Evolutionary conservation across 78 protist species (phyloP).

Genomic region (Tieghemostelium lacteum): DNA sequence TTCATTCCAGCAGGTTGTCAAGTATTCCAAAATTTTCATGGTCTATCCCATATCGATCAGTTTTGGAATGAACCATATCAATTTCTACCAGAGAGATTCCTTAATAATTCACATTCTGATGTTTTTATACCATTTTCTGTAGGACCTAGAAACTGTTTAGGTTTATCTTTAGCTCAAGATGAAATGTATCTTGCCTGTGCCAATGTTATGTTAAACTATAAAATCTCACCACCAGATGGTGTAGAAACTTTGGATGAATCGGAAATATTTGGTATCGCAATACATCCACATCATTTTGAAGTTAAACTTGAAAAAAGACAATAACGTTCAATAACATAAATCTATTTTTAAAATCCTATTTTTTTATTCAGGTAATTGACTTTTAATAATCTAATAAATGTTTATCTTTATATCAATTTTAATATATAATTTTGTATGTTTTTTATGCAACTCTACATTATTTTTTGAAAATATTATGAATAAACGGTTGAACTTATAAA

Average conservation of each 20-base stretch:
- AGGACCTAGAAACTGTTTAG: background rate
- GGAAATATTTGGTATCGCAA: slow-evolving; percentile 53
- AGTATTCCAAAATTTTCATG: background rate
- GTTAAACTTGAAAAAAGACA: slow-evolving; percentile 3
- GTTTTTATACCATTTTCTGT: background rate
- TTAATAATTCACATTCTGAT: background rate
- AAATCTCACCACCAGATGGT: slow-evolving; percentile 1
- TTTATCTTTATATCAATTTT: no score
- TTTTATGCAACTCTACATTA: no score
- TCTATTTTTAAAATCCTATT: no score
- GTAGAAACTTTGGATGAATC: slow-evolving; percentile 8
- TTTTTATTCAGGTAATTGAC: no score
- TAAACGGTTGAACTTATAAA: no score
- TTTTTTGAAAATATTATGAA: no score
- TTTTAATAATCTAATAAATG: no score
- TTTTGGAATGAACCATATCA: slow-evolving; percentile 24
- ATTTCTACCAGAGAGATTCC: slow-evolving; percentile 31
- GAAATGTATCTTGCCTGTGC: background rate
- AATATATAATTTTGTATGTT: no score
- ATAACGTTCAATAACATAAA: no score
- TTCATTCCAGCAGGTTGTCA: slow-evolving; percentile 48
- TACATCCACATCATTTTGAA: slow-evolving; percentile 39
- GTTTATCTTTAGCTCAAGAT: background rate
- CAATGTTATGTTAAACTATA: background rate
- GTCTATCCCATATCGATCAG: background rate